A percentile compares a stretch with the other conserved stretches of the same genome.
Evolutionary conservation across 768 basidiomycete species (phyloP).

Genomic region (Arthromyces matolae): DNA sequence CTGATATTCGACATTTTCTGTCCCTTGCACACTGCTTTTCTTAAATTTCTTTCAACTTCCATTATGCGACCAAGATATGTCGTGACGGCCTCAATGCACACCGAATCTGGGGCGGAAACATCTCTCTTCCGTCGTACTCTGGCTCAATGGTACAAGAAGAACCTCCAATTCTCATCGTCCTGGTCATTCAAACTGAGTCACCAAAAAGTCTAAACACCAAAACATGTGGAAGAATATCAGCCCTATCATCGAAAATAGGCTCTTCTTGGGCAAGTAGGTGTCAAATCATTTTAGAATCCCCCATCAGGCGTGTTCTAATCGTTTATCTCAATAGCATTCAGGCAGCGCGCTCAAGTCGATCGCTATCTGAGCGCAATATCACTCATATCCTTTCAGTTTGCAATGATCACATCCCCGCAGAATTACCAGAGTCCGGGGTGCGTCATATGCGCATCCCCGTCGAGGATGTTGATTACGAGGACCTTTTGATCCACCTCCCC

Average conservation of each 20-base stretch:
- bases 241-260: conserved; percentile 57
- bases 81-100: conserved; percentile 9
- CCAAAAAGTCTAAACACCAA: conserved; percentile 18
- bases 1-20: conserved; percentile 17
- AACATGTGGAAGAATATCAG: conserved; percentile 68
- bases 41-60: conserved; percentile 16
- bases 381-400: conserved; percentile 82
- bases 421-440: conserved; percentile 65
- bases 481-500: conserved; percentile 66
- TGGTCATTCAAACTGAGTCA: conserved; percentile 14
- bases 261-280: conserved; percentile 75
- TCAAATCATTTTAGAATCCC: conserved; percentile 17
- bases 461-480: conserved; percentile 67
- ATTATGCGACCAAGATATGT: conserved; percentile 19
- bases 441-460: conserved; percentile 67
- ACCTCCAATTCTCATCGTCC: conserved; percentile 6
- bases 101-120: conserved; percentile 23
- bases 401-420: conserved; percentile 65
- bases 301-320: conserved; percentile 14
- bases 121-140: conserved; percentile 17
- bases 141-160: conserved; percentile 24
- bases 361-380: conserved; percentile 68
- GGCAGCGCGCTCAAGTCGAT: conserved; percentile 68
- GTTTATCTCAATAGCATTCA: conserved; percentile 44
- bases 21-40: conserved; percentile 31